Percentiles rank a stretch among this genome's conserved stretches.
Conservation (phyloP, 192 early-diverging fungal species). For the Coemansia sp. region DNA sequence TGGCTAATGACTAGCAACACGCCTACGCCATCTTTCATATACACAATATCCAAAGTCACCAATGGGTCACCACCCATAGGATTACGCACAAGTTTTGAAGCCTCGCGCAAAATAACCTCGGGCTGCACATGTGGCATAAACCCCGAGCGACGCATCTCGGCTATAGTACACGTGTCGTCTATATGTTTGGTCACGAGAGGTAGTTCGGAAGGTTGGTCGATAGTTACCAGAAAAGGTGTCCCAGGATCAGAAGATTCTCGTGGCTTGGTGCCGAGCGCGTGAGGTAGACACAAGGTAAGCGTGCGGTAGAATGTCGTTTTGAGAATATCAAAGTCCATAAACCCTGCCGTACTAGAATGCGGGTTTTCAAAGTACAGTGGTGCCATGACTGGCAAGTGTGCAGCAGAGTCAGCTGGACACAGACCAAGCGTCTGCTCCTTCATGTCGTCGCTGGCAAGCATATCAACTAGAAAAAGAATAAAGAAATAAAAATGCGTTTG, state of each 20-base stretch:
- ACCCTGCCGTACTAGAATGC: not conserved
- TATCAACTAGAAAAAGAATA: not conserved
- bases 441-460: not conserved
- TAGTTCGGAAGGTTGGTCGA: not conserved
- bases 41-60: constrained; percentile 28
- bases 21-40: constrained; percentile 39
- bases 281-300: constrained; percentile 17
- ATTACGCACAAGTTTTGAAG: not conserved
- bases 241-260: not conserved
- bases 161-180: constrained; percentile 16
- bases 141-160: constrained; percentile 15
- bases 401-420: not conserved
- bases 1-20: constrained; percentile 24
- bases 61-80: constrained; percentile 34
- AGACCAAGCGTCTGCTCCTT: not conserved
- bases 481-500: not conserved
- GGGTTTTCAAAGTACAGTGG: constrained; percentile 9
- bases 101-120: not conserved
- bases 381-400: constrained; percentile 6
- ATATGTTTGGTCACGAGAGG: constrained; percentile 18
- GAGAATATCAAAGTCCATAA: constrained; percentile 30
- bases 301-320: constrained; percentile 21
- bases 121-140: constrained; percentile 25
- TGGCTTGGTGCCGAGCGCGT: constrained; percentile 20
- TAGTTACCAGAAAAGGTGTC: constrained; percentile 5